Evolutionary conservation across 23 red algal genomes (phyloP).

Genomic region (Gracilaria domingensis): DNA sequence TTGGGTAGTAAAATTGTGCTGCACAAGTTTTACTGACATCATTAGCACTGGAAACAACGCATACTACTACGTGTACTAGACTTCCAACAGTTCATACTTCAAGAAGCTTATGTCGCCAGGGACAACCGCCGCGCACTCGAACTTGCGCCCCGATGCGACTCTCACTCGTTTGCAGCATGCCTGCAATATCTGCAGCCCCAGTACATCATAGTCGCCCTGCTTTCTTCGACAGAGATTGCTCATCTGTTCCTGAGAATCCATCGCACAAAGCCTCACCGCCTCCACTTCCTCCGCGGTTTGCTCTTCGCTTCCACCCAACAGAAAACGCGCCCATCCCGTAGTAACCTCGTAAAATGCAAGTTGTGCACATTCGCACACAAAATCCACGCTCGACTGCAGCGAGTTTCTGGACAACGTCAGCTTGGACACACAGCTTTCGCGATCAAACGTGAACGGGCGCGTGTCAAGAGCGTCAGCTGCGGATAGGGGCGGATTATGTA

Average conservation of each 20-base stretch:
- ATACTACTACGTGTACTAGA: no score
- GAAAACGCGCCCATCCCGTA: not conserved
- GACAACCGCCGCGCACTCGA: slow-evolving; percentile 2
- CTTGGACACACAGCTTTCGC: not conserved
- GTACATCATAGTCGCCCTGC: slow-evolving; percentile 30
- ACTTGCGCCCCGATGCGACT: not conserved
- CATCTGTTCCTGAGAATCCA: not conserved
- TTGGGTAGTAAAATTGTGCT: no score
- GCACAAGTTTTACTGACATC: no score
- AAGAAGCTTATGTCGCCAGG: no score
- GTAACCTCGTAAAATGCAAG: not conserved
- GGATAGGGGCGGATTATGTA: not conserved
- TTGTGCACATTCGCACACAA: slow-evolving; percentile 6
- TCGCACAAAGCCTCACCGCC: not conserved
- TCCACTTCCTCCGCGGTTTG: not conserved
- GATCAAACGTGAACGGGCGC: not conserved
- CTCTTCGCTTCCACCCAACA: not conserved
- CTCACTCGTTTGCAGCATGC: slow-evolving; percentile 41
- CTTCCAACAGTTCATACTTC: no score
- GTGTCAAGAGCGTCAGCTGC: not conserved
- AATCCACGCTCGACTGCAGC: not conserved
- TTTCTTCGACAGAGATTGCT: not conserved
- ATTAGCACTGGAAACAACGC: no score
- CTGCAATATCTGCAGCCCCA: slow-evolving; percentile 40
- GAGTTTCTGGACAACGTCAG: not conserved